phyloP scores from a whole-genome alignment of 257 asterid genomes.

The Capsicum chinense region DNA sequence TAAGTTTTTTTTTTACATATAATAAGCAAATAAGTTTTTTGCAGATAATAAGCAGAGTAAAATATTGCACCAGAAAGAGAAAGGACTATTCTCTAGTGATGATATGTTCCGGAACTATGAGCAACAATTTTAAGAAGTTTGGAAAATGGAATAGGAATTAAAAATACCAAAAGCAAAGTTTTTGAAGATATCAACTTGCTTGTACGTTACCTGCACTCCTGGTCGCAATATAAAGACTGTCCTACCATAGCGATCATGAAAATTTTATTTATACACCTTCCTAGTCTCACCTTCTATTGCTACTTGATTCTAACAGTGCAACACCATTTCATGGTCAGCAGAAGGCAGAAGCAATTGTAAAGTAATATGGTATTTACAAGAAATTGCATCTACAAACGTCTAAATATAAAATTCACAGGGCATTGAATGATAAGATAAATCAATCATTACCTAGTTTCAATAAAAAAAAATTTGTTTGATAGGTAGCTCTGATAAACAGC shows the following conservation, averaged over 20 bases:
- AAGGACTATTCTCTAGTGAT: constrained; percentile 49
- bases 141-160: not conserved
- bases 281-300: constrained; percentile 94
- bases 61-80: constrained; percentile 25
- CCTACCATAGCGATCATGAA: constrained; percentile 86
- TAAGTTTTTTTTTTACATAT: not conserved
- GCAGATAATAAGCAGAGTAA: not conserved
- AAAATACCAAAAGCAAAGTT: not conserved
- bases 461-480: not conserved
- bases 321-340: constrained; percentile 27
- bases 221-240: constrained; percentile 90
- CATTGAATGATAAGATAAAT: not conserved
- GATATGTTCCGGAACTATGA: constrained; percentile 68
- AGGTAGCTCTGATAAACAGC: constrained; percentile 4
- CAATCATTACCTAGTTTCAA: not conserved
- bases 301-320: constrained; percentile 63
- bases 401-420: not conserved
- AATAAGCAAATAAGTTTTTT: too few species aligned
- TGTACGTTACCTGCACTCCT: constrained; percentile 71
- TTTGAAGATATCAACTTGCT: constrained; percentile 11
- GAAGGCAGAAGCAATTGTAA: not conserved
- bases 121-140: not conserved
- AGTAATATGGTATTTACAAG: not conserved
- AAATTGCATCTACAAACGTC: not conserved
- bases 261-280: constrained; percentile 78